Evolutionary conservation across 1,284 basidiomycete species (phyloP), one percentile per base, ranked within the genome.

Genomic region (Cutaneotrichosporon sp.): DNA sequence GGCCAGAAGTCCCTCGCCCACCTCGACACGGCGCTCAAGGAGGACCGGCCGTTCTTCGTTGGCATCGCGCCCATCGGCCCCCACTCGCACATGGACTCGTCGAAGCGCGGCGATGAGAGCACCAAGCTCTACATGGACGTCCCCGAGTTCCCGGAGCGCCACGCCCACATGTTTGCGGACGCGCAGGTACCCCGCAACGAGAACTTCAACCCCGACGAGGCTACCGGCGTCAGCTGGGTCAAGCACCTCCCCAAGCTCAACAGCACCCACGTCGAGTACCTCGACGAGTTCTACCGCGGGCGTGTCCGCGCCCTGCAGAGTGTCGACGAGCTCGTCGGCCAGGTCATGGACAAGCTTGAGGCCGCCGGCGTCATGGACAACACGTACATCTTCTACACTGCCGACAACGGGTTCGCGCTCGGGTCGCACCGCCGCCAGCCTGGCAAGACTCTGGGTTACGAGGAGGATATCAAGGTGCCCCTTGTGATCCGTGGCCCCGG

Each of bases 331-430:
- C 58, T 76, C 0, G 72, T 78, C 9, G 74, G 72, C 34, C 60
- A 54, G 8, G 64, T 74, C 11, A 66, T 76, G 6, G 45, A 69
- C 27, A 67, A 68, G 65, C 66, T 78, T 1, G 69, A 70, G 16
- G 59, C 54, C 3, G 63, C 67, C 1, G 75, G 69, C 4, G 36
- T 67, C 55, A 63, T 76, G 1, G 76, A 76, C 49, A 68, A 78
- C 55, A 78, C 76, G 0, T 73, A 70, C 60, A 70, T 72, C 58
- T 67, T 75, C 60, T 75, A 73, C 65, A 10, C 56, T 54, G 62
- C 69, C 16, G 76, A 78, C 58, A 78, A 78, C 49, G 76, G 75
- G 0, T 78, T 67, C 49, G 71, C 72, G 1, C 63, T 76, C 33
- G 74, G 72, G 4, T 62, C 67, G 0, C 74, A 78, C 54, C 70